These are phyloP conservation scores for Talinum fruticosum DNA, from an alignment of 148 eudicot genomes.

Conservation along the genomic window DNA sequence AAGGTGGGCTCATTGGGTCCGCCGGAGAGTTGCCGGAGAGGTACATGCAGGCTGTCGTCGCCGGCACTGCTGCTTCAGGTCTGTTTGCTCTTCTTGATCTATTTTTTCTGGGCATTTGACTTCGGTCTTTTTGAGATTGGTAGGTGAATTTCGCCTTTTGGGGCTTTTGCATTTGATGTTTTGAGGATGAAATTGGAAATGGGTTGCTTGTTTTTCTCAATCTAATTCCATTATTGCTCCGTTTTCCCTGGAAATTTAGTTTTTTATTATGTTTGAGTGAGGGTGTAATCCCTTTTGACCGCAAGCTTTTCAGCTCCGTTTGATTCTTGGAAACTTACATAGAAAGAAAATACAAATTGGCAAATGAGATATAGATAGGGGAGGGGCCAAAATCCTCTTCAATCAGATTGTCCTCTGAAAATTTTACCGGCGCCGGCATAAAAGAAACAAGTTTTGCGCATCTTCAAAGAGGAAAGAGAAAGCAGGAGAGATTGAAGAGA, in stretches of 20 bases:
- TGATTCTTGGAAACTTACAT: no score
- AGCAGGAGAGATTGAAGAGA: no score
- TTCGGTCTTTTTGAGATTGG: not conserved
- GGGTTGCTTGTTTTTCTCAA: not conserved
- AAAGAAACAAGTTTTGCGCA: no score
- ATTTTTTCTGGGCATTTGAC: not conserved
- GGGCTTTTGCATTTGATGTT: not conserved
- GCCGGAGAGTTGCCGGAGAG: constrained; percentile 84
- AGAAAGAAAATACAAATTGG: no score
- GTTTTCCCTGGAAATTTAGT: not conserved
- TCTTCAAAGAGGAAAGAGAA: no score
- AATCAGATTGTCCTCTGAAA: no score
- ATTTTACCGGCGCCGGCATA: no score
- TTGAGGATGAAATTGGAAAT: not conserved
- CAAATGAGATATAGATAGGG: no score
- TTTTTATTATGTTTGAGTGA: no score
- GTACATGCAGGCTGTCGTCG: constrained; percentile 77
- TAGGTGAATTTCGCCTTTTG: not conserved
- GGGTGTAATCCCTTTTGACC: no score
- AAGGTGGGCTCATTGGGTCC: constrained; percentile 67
- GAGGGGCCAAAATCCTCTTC: no score
- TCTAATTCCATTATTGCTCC: not conserved
- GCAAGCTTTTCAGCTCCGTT: no score
- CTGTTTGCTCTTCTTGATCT: constrained; percentile 25
- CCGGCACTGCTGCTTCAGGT: constrained; percentile 92